Base-by-base conservation (phyloP, 495 filamentous ascomycete genomes). In the Xylona heveae region DNA sequence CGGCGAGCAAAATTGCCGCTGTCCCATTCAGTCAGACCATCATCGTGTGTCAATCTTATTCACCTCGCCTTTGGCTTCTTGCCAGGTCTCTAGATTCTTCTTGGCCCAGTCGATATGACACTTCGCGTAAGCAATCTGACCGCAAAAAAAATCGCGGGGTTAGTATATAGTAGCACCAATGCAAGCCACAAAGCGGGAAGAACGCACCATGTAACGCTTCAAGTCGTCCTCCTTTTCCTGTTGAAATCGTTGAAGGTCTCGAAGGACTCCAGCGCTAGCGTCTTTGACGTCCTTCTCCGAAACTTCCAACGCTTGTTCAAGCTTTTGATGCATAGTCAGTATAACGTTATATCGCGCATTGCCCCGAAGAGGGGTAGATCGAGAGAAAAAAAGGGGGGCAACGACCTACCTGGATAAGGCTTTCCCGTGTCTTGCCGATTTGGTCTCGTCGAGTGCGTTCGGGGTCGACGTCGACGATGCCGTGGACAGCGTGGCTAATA, bases 91-190 rank as follows among this genome's bases (percentile, higher is more conserved):
- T 42, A 88, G 71, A 44, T 84, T 94, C 58, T 88, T 88, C 50
- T 74, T 82, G n/a, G 88, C 90, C 88, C 88, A 97, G 50, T 95
- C 82, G 36, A 97, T 74, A 48, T 97, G 88, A 49, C 75, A 84
- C 45, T 71, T 76, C 7, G 88, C 88, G 47, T 92, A 97, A 28
- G 82, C 78, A 40, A 93, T 65, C 85, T 95, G 36, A 13, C 5
- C 29, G 9, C 14, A 12, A 26, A 37, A 3, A 29, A n/a, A n/a
- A n/a, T n/a, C n/a, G n/a, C n/a, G n/a, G n/a, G n/a, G n/a, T 26
- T 20, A 15, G 35, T 42, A 35, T 38, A 24, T 31, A 42, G 28
- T 21, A 5, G 28, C 19, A 18, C 28, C 26, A 14, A 9, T 16
- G 4, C 28, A 30, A n/a, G n/a, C n/a, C n/a, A n/a, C n/a, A n/a